A percentile compares a stretch with the other conserved stretches of the same genome.
Conservation (phyloP, 1,284 basidiomycete species). For the Thecaphora thlaspeos region DNA sequence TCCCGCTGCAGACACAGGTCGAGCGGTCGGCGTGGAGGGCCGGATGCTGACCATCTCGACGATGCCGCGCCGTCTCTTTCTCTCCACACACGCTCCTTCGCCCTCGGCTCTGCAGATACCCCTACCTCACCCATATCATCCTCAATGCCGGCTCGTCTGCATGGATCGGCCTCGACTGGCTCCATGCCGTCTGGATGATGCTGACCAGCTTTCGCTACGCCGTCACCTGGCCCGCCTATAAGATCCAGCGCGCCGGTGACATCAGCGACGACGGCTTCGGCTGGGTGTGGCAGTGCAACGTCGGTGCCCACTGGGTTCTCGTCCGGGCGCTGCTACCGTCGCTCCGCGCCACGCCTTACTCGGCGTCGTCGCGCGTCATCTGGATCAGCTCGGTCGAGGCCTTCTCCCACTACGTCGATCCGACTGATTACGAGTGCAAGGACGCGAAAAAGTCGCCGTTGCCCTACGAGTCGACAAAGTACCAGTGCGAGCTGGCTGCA, state of each 20-base stretch:
- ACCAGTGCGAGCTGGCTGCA: slow-evolving; percentile 56
- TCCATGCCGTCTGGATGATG: slow-evolving; percentile 46
- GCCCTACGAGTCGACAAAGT: slow-evolving; percentile 57
- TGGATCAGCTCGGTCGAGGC: slow-evolving; percentile 58
- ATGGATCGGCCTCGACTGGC: slow-evolving; percentile 54
- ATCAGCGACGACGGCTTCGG: slow-evolving; percentile 53
- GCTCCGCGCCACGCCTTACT: slow-evolving; percentile 47
- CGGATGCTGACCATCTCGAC: too few species aligned
- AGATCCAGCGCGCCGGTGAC: slow-evolving; percentile 53
- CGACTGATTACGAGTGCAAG: slow-evolving; percentile 52
- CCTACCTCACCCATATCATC: slow-evolving; percentile 56
- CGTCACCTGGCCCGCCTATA: slow-evolving; percentile 55
- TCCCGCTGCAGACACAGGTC: not conserved
- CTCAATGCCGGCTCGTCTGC: slow-evolving; percentile 56
- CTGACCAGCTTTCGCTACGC: slow-evolving; percentile 50
- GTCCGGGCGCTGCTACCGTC: slow-evolving; percentile 46
- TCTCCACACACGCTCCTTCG: slow-evolving; percentile 3
- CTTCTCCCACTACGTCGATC: slow-evolving; percentile 44
- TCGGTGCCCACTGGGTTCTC: slow-evolving; percentile 54
- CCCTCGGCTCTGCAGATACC: slow-evolving; percentile 14
- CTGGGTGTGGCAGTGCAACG: slow-evolving; percentile 58
- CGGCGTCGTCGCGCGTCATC: slow-evolving; percentile 48
- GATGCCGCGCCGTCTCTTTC: not conserved
- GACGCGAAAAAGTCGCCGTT: slow-evolving; percentile 31
- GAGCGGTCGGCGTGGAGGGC: too few species aligned